Percentiles rank a stretch among this genome's conserved stretches.
phyloP scores from a whole-genome alignment of 108 stramenopile genomes.

The Phaeodactylum tricornutum region DNA sequence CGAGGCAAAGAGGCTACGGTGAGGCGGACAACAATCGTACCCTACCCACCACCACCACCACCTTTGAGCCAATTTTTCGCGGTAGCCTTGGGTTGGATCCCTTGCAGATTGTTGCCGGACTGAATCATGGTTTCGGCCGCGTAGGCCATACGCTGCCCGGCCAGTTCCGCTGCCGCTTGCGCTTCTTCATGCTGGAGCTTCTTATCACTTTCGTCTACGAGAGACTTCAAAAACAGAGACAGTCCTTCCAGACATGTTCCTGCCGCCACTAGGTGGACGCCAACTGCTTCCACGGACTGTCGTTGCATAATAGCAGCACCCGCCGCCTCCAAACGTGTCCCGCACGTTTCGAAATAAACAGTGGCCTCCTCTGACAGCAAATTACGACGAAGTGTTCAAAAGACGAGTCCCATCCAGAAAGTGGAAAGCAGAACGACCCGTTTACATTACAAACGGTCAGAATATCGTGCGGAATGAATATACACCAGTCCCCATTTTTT shows the following conservation, averaged over 20 bases:
- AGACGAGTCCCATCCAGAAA: neutral
- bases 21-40: too few species aligned
- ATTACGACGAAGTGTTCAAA: neutral
- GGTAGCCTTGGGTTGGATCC: conserved; percentile 20
- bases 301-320: conserved; percentile 40
- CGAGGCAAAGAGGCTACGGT: too few species aligned
- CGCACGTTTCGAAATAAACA: conserved; percentile 3
- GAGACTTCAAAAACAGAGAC: too few species aligned
- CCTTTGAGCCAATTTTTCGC: conserved; percentile 69
- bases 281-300: conserved; percentile 28
- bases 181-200: too few species aligned
- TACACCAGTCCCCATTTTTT: neutral
- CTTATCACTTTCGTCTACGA: too few species aligned
- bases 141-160: conserved; percentile 57
- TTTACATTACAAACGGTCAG: neutral
- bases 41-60: too few species aligned
- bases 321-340: conserved; percentile 30
- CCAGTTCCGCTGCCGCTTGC: conserved; percentile 10
- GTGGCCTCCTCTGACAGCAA: conserved; percentile 4
- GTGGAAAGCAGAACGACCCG: neutral
- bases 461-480: neutral
- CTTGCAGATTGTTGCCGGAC: conserved; percentile 55
- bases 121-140: conserved; percentile 48
- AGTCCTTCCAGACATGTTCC: conserved; percentile 34
- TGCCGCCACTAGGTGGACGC: conserved; percentile 20